These are phyloP conservation scores for Ascochyta lentis DNA, from an alignment of 2,329 filamentous ascomycete genomes.

Conservation along the genomic window DNA sequence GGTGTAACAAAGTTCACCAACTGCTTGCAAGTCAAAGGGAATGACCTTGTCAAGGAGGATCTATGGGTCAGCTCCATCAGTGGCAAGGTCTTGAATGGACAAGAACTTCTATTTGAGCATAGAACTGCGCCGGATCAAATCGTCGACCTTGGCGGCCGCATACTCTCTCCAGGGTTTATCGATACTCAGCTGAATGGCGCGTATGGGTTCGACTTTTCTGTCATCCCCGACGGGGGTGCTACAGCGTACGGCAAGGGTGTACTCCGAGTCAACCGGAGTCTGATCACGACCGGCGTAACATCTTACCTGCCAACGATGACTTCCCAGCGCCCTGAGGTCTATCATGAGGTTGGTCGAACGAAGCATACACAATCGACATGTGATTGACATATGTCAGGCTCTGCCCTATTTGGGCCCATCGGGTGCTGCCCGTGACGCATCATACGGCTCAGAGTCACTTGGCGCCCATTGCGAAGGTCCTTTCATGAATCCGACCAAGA, in stretches of 20 bases:
- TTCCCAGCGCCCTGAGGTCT: slow-evolving; percentile 80
- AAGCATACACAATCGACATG: slow-evolving; percentile 1
- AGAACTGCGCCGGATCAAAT: slow-evolving; percentile 73
- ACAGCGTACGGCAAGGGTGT: slow-evolving; percentile 76
- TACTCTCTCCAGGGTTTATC: slow-evolving; percentile 84
- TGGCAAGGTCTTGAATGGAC: slow-evolving; percentile 79
- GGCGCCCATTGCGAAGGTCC: slow-evolving; percentile 92
- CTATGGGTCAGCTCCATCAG: slow-evolving; percentile 86
- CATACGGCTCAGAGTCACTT: slow-evolving; percentile 81
- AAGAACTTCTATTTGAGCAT: slow-evolving; percentile 71
- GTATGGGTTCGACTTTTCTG: slow-evolving; percentile 91
- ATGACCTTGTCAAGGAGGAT: slow-evolving; percentile 74
- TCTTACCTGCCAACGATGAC: slow-evolving; percentile 87
- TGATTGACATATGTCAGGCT: slow-evolving; percentile 52
- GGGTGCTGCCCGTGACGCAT: slow-evolving; percentile 63
- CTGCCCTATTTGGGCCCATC: slow-evolving; percentile 81
- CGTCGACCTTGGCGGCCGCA: slow-evolving; percentile 81
- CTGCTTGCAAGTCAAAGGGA: slow-evolving; percentile 75
- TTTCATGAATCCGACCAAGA: slow-evolving; percentile 82
- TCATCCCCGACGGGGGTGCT: slow-evolving; percentile 66
- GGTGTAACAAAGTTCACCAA: slow-evolving; percentile 88
- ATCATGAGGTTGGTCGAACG: slow-evolving; percentile 67
- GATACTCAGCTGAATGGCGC: slow-evolving; percentile 92
- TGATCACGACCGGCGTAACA: slow-evolving; percentile 83
- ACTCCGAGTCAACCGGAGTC: slow-evolving; percentile 70